Evolutionary conservation across 805 yeast species (phyloP).

Genomic region (Hanseniaspora lachancei): DNA sequence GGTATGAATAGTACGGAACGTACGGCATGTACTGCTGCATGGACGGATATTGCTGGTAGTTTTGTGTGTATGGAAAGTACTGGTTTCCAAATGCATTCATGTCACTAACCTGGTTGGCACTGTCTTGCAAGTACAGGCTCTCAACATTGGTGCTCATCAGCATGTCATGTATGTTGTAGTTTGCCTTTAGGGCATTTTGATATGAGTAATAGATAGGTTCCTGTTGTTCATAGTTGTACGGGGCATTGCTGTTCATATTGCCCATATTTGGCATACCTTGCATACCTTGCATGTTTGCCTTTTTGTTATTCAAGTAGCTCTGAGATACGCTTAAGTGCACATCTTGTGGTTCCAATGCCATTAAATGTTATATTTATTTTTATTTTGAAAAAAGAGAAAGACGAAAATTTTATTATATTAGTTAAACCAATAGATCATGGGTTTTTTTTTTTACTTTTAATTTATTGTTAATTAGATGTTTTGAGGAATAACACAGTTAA

Average conservation of each 20-base stretch:
- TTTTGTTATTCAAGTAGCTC: too few relatives aligned
- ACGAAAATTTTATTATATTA: too few relatives aligned
- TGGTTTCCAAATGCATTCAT: not conserved
- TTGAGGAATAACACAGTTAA: too few relatives aligned
- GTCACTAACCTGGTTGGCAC: not conserved
- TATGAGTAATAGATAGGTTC: not conserved
- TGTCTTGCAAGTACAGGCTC: not conserved
- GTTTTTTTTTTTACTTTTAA: too few relatives aligned
- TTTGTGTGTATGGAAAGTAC: conserved; percentile 1
- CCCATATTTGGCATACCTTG: not conserved
- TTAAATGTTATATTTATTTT: too few relatives aligned
- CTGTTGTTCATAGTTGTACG: not conserved
- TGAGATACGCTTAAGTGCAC: too few relatives aligned
- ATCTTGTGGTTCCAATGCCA: too few relatives aligned
- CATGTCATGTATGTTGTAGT: not conserved
- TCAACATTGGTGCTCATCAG: not conserved
- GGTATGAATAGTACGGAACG: not conserved
- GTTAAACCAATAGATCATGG: too few relatives aligned
- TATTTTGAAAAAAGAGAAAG: too few relatives aligned
- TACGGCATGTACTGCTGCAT: not conserved
- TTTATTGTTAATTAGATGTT: too few relatives aligned
- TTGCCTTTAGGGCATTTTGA: not conserved
- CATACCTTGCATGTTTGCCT: not conserved
- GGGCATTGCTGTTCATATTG: not conserved
- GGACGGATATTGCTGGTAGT: not conserved